Evolutionary conservation across 179 eudicot species (phyloP).

Genomic region (Actinidia arguta): DNA sequence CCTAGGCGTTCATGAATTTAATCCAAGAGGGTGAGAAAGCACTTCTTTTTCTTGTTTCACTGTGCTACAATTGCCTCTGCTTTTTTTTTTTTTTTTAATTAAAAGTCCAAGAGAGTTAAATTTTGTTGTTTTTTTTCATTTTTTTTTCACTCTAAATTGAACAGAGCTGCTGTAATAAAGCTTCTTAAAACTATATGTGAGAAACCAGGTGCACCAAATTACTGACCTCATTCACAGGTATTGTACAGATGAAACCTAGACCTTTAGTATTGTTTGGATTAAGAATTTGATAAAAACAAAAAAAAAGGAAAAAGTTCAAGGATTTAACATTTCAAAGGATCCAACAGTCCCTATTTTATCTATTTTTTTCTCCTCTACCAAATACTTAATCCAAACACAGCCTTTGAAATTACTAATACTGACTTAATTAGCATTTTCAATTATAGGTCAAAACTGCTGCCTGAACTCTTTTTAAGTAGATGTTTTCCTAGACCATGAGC

Average conservation of each 20-base stretch:
- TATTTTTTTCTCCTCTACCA: constrained; percentile 57
- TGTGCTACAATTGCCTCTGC: background rate
- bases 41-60: background rate
- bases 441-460: constrained; percentile 68
- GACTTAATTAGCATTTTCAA: background rate
- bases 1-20: no score
- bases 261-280: no score
- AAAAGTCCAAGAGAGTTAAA: no score
- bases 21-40: no score
- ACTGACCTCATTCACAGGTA: no score
- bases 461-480: constrained; percentile 54
- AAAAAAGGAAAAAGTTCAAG: constrained; percentile 2
- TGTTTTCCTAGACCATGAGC: constrained; percentile 54
- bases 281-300: no score
- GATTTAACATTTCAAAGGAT: constrained; percentile 36
- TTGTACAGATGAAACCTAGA: no score
- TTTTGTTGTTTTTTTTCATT: no score
- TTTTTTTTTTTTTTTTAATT: no score
- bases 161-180: no score
- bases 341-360: constrained; percentile 44
- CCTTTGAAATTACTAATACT: background rate
- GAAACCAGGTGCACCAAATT: constrained; percentile 26
- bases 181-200: background rate
- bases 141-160: no score
- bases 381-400: no score